Base-by-base conservation (phyloP, 441 rosid genomes). In the Gossypium gossypioides region DNA sequence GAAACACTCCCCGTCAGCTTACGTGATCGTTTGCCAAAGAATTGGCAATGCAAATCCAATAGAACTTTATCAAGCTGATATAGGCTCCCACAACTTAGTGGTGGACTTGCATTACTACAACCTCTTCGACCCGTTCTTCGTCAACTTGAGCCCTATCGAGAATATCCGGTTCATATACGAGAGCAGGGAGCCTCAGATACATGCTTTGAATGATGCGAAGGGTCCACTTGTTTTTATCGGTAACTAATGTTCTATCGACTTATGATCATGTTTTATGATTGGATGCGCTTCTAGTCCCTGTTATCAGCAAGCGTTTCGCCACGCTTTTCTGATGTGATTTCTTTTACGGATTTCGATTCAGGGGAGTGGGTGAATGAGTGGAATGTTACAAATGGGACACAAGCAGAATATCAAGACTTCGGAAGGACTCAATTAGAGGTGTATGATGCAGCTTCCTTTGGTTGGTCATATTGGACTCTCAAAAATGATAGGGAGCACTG, bases 341-440 rank as follows among this genome's bases (percentile, higher is more conserved):
- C 4, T 12, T 64, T 10, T 18, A 40, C 7, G 61, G 40, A 27
- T 37, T 52, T 68, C 61, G 29, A 78, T 75, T 71, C 81, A 90
- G 96, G 96, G 60, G 96, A 90, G 76, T 90, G 93, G 96, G 91
- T 85, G 21, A 90, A 90, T 27, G 93, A 90, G 75, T 88, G 96
- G 96, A 80, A 82, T 61, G 86, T 86, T 74, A 73, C 83, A 2
- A 75, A 19, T 25, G 91, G 81, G 50, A 82, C 93, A 12, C 83
- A 79, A 78, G 52, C 79, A 40, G 90, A 86, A 55, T 88, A 90
- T 78, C 90, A 85, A 76, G 81, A 84, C 68, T 90, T 85, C 7
- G 96, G 93, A 58, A 83, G 64, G 61, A 87, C 90, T 0, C 96
- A 90, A 65, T 76, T 87, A 22, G 92, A 85, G 71, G 90, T 85